phyloP scores from a whole-genome alignment of 2,329 filamentous ascomycete species.

The Penicillium sp. region DNA sequence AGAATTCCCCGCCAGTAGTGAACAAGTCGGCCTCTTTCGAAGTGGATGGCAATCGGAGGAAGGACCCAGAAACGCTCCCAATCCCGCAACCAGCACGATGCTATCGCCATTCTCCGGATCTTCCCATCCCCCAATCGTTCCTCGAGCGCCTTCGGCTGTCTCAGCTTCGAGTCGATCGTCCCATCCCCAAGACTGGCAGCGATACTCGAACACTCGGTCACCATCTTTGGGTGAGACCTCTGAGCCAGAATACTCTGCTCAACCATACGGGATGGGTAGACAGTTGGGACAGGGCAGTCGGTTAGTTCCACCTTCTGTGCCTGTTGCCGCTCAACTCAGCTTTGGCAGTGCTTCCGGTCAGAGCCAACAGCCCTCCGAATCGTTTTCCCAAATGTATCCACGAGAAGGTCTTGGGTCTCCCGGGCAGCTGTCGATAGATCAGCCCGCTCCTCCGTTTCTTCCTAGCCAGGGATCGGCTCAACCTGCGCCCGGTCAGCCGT shows the following conservation, averaged over 20 bases:
- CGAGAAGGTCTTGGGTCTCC: slow-evolving; percentile 14
- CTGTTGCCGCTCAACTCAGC: slow-evolving; percentile 20
- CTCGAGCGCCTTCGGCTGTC: slow-evolving; percentile 23
- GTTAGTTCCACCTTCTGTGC: slow-evolving; percentile 6
- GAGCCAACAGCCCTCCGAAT: slow-evolving; percentile 16
- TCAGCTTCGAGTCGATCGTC: slow-evolving; percentile 28
- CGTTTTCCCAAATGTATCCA: slow-evolving; percentile 24
- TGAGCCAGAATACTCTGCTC: slow-evolving; percentile 26
- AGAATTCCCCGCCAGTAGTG: slow-evolving; percentile 19
- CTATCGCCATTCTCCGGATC: slow-evolving; percentile 24
- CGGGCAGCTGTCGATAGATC: slow-evolving; percentile 13
- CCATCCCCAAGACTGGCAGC: slow-evolving; percentile 29
- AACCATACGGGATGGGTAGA: slow-evolving; percentile 22
- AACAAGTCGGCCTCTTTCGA: slow-evolving; percentile 7
- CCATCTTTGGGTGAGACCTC: slow-evolving; percentile 28
- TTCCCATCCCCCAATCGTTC: slow-evolving; percentile 15
- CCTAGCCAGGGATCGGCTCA: slow-evolving; percentile 17
- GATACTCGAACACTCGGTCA: slow-evolving; percentile 27
- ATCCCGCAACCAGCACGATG: slow-evolving; percentile 18
- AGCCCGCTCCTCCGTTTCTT: slow-evolving; percentile 9
- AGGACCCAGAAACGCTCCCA: slow-evolving; percentile 12
- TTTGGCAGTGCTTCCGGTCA: slow-evolving; percentile 19
- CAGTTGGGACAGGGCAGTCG: slow-evolving; percentile 11
- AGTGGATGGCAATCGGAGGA: slow-evolving; percentile 21
- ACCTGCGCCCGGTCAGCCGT: slow-evolving; percentile 1